Evolutionary conservation across 371 early-diverging fungal genomes (phyloP).

Genomic region (Coemansia sp.): DNA sequence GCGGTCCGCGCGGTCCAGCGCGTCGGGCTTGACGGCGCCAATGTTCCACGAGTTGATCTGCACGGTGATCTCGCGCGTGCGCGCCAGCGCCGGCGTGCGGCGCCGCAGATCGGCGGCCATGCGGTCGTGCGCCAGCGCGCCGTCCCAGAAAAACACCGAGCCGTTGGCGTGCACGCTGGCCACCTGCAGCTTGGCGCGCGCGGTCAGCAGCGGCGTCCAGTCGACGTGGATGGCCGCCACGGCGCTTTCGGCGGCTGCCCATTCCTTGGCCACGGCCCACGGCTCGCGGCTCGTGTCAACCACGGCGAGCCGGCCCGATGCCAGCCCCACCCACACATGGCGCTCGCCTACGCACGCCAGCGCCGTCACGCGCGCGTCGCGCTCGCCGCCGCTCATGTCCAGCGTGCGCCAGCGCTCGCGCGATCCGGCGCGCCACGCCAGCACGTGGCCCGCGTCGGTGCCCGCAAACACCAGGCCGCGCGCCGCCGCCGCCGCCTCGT

Average conservation of each 20-base stretch:
- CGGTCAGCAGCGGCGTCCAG: slow-evolving; percentile 46
- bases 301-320: slow-evolving; percentile 31
- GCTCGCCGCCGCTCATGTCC: slow-evolving; percentile 36
- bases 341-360: slow-evolving; percentile 32
- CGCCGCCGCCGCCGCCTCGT: slow-evolving; percentile 15
- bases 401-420: slow-evolving; percentile 44
- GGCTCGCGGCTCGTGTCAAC: slow-evolving; percentile 20
- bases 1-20: slow-evolving; percentile 31
- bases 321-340: slow-evolving; percentile 45
- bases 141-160: slow-evolving; percentile 50
- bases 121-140: slow-evolving; percentile 40
- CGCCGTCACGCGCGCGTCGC: slow-evolving; percentile 35
- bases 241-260: slow-evolving; percentile 30
- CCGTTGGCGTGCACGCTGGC: slow-evolving; percentile 47
- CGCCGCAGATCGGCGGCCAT: slow-evolving; percentile 36
- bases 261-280: slow-evolving; percentile 44
- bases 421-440: slow-evolving; percentile 34
- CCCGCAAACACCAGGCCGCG: slow-evolving; percentile 42
- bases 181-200: slow-evolving; percentile 43
- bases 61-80: slow-evolving; percentile 26
- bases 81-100: slow-evolving; percentile 22
- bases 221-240: slow-evolving; percentile 45
- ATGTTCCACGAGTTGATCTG: slow-evolving; percentile 52
- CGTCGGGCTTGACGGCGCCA: slow-evolving; percentile 47
- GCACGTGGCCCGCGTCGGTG: slow-evolving; percentile 40